Evolutionary conservation across 2,329 filamentous ascomycete genomes (phyloP).

Genomic region (Pyrenochaeta sp.): DNA sequence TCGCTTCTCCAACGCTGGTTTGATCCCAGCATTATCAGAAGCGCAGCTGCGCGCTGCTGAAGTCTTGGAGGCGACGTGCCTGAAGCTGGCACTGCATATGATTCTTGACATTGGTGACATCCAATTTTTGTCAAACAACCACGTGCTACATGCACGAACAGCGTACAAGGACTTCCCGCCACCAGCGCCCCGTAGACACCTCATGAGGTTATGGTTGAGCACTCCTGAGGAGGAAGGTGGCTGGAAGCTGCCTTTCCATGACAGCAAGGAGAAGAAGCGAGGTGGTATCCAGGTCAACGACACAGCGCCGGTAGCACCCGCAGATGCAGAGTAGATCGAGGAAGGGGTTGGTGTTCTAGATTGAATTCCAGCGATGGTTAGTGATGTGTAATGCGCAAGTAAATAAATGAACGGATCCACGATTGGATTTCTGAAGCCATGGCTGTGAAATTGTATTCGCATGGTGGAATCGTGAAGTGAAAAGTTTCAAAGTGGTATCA

Average conservation of each 20-base stretch:
- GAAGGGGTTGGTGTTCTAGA: too few relatives aligned
- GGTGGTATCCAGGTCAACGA: constrained; percentile 90
- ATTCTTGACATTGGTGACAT: constrained; percentile 86
- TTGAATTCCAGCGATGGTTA: too few relatives aligned
- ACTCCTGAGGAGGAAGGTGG: constrained; percentile 84
- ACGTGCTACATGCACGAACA: constrained; percentile 82
- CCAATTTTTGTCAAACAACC: constrained; percentile 82
- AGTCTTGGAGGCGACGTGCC: constrained; percentile 78
- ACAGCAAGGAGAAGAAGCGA: constrained; percentile 83
- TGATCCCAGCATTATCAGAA: constrained; percentile 74
- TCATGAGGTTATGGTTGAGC: constrained; percentile 85
- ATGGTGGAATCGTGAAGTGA: too few relatives aligned
- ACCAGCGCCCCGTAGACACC: constrained; percentile 74
- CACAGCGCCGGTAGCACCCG: constrained; percentile 73
- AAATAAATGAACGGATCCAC: too few relatives aligned
- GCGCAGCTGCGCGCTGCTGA: constrained; percentile 73
- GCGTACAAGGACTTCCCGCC: constrained; percentile 77
- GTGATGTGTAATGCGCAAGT: too few relatives aligned
- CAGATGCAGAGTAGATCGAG: constrained; percentile 76
- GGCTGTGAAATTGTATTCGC: too few relatives aligned
- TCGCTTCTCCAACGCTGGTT: constrained; percentile 74
- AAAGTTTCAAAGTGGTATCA: constrained; percentile 35
- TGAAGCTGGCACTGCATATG: constrained; percentile 80
- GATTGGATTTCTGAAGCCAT: too few relatives aligned
- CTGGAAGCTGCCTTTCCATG: constrained; percentile 83